Percentiles rank a stretch among this genome's conserved stretches.
Evolutionary conservation across 306 rosid genomes (phyloP).

Genomic region (Medicago ruthenica): DNA sequence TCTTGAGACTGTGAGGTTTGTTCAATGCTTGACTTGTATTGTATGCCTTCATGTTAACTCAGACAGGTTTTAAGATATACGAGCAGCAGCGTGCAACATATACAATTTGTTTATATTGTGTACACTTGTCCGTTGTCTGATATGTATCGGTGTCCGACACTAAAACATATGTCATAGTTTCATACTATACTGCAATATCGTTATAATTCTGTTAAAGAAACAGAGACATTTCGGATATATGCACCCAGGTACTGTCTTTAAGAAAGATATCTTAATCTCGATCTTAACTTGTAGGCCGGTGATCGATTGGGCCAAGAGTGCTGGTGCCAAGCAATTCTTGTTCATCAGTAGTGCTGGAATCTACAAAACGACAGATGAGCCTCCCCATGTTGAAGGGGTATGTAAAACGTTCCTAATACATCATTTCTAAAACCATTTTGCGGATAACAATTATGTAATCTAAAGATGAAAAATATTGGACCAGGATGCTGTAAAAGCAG

Average conservation of each 20-base stretch:
- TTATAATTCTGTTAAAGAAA: conserved; percentile 1
- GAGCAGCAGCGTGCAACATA: background rate
- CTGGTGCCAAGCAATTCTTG: conserved; percentile 87
- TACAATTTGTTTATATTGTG: conserved; percentile 2
- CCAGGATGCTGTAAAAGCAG: conserved; percentile 85
- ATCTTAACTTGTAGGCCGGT: conserved; percentile 68
- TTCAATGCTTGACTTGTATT: conserved; percentile 15
- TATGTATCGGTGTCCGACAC: background rate
- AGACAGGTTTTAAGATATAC: too few species aligned
- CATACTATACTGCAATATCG: conserved; percentile 3
- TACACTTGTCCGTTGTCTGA: background rate
- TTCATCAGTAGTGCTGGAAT: conserved; percentile 96
- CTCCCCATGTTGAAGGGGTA: conserved; percentile 98
- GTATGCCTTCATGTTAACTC: too few species aligned
- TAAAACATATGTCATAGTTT: background rate
- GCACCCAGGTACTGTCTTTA: background rate
- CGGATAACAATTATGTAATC: conserved; percentile 9
- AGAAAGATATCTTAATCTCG: conserved; percentile 21
- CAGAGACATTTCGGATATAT: background rate
- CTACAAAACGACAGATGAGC: conserved; percentile 88
- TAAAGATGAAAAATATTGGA: conserved; percentile 14
- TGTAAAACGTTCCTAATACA: conserved; percentile 31
- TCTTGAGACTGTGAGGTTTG: conserved; percentile 75
- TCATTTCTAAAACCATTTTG: conserved; percentile 14
- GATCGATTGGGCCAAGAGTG: conserved; percentile 89